These are phyloP conservation scores for Reticulomyxa filosa DNA, from an alignment of 78 protist genomes.

Conservation along the genomic window DNA sequence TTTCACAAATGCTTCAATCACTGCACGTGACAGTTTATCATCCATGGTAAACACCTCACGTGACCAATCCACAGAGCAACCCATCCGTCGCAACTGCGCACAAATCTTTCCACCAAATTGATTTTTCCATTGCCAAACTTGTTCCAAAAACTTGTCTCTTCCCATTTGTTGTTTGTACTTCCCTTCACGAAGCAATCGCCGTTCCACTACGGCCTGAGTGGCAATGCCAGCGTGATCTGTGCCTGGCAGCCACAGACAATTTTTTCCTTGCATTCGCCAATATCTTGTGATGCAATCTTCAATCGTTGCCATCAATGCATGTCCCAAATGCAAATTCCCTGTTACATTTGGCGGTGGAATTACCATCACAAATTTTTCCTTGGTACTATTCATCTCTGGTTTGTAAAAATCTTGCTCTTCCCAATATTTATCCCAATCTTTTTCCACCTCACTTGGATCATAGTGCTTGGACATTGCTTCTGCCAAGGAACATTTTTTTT, in stretches of 20 bases:
- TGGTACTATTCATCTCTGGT: too few species aligned
- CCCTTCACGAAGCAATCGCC: slow-evolving; percentile 33
- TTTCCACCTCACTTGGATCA: too few species aligned
- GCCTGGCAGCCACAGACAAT: slow-evolving; percentile 45
- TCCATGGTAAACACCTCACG: slow-evolving; percentile 91
- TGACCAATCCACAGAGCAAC: slow-evolving; percentile 89
- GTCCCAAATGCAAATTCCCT: slow-evolving; percentile 95
- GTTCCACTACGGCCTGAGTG: slow-evolving; percentile 81
- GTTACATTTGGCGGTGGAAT: slow-evolving; percentile 99
- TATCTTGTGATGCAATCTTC: background rate
- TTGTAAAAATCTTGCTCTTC: too few species aligned
- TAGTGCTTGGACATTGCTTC: too few species aligned
- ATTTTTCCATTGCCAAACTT: slow-evolving; percentile 85
- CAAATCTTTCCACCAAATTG: slow-evolving; percentile 53
- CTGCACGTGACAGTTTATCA: background rate
- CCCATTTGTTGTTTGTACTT: too few species aligned
- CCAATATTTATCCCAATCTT: too few species aligned
- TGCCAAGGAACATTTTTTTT: too few species aligned
- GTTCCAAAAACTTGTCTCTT: slow-evolving; percentile 65
- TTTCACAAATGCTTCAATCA: background rate
- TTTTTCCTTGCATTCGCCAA: slow-evolving; percentile 34
- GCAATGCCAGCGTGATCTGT: slow-evolving; percentile 59
- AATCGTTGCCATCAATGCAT: slow-evolving; percentile 40
- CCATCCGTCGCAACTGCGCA: slow-evolving; percentile 63
- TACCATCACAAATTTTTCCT: too few species aligned